phyloP scores from a whole-genome alignment of 2,329 filamentous ascomycete species.

The Scedosporium dehoogii region DNA sequence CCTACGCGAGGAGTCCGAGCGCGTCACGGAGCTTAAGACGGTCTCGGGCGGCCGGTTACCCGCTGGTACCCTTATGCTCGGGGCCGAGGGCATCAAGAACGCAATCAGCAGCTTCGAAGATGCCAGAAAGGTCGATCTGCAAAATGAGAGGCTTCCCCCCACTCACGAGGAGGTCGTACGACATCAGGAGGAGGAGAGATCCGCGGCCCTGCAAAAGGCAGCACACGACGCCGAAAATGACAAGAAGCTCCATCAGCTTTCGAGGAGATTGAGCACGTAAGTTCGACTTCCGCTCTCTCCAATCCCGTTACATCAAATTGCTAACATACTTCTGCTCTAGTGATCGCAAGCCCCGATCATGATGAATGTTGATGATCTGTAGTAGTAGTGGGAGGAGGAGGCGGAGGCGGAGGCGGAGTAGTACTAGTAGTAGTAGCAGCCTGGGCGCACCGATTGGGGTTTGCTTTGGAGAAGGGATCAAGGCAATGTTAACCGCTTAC shows the following conservation, averaged over 20 bases:
- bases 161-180: conserved; percentile 84
- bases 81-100: conserved; percentile 96
- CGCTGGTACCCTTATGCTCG: conserved; percentile 93
- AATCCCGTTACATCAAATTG: not conserved
- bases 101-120: conserved; percentile 96
- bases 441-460: too few relatives aligned
- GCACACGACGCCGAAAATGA: conserved; percentile 87
- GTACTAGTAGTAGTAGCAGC: too few relatives aligned
- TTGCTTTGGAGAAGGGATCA: too few relatives aligned
- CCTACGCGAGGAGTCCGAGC: conserved; percentile 90
- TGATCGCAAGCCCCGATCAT: conserved; percentile 4
- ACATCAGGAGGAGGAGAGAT: conserved; percentile 71
- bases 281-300: conserved; percentile 23
- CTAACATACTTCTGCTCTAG: not conserved
- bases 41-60: conserved; percentile 86
- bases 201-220: conserved; percentile 77
- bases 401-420: not conserved
- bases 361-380: not conserved
- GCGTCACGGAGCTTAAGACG: conserved; percentile 95
- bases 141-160: conserved; percentile 90
- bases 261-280: conserved; percentile 93
- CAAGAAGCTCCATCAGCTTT: conserved; percentile 73
- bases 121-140: conserved; percentile 88
- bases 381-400: not conserved
- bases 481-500: too few relatives aligned